These are phyloP conservation scores for Fusarium redolens DNA, from an alignment of 2,329 filamentous ascomycete species.

Conservation along the genomic window DNA sequence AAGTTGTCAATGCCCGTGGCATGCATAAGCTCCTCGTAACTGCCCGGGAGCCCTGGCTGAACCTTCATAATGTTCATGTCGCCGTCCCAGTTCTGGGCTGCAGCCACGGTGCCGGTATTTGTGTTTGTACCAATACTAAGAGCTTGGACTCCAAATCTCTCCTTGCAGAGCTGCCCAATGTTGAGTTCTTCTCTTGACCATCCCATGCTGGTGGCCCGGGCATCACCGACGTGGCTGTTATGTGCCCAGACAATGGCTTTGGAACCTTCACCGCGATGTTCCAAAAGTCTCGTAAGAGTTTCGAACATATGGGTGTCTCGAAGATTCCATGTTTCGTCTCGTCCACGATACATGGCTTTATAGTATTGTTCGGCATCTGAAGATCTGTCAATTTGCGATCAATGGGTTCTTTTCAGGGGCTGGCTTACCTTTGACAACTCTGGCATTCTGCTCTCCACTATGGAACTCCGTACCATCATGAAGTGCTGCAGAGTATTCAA, in stretches of 20 bases:
- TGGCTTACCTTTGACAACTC: slow-evolving; percentile 15
- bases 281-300: slow-evolving; percentile 21
- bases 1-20: slow-evolving; percentile 18
- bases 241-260: slow-evolving; percentile 35
- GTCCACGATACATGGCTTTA: slow-evolving; percentile 24
- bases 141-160: slow-evolving; percentile 1
- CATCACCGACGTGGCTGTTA: slow-evolving; percentile 31
- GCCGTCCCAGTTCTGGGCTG: slow-evolving; percentile 26
- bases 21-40: slow-evolving; percentile 36
- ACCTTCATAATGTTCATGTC: slow-evolving; percentile 29
- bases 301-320: slow-evolving; percentile 29
- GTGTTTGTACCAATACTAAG: slow-evolving; percentile 30
- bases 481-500: slow-evolving; percentile 14
- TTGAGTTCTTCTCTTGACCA: slow-evolving; percentile 29
- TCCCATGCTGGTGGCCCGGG: slow-evolving; percentile 30
- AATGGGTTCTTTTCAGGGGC: background rate
- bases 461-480: slow-evolving; percentile 21
- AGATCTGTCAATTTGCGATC: background rate
- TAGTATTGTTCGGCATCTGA: slow-evolving; percentile 33
- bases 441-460: slow-evolving; percentile 29
- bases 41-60: slow-evolving; percentile 9
- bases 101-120: slow-evolving; percentile 24
- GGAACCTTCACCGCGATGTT: slow-evolving; percentile 15
- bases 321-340: slow-evolving; percentile 31
- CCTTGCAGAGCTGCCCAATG: slow-evolving; percentile 27